phyloP scores from a whole-genome alignment of 140 eudicot species.

The Erigeron philadelphicus region DNA sequence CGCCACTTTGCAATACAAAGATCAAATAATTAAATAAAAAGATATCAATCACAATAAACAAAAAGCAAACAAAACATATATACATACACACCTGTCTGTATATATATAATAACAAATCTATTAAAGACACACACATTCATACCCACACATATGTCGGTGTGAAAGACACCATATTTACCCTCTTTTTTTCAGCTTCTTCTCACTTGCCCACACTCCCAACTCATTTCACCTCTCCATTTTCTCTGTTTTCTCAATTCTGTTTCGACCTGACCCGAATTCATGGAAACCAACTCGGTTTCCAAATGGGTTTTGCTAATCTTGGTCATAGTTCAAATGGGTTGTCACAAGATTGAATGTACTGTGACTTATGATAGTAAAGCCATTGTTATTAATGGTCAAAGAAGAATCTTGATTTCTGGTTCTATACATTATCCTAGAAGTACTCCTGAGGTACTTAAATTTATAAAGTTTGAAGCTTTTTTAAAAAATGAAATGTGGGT shows the following conservation, averaged over 20 bases:
- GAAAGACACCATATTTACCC: slow-evolving; percentile 20
- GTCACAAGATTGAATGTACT: slow-evolving; percentile 30
- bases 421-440: slow-evolving; percentile 79
- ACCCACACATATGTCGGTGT: slow-evolving; percentile 2
- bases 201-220: slow-evolving; percentile 14
- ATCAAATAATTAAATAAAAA: slow-evolving; percentile 15
- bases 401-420: slow-evolving; percentile 59
- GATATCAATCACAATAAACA: not conserved
- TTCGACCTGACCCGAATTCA: slow-evolving; percentile 25
- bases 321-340: slow-evolving; percentile 29
- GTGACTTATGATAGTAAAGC: slow-evolving; percentile 51
- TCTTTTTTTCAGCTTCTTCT: slow-evolving; percentile 26
- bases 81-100: not conserved
- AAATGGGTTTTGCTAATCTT: slow-evolving; percentile 34
- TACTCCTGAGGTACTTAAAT: slow-evolving; percentile 59
- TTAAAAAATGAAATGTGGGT: slow-evolving; percentile 3
- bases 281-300: slow-evolving; percentile 43
- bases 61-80: slow-evolving; percentile 1
- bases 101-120: not conserved
- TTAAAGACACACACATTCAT: not conserved
- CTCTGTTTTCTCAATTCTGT: slow-evolving; percentile 7
- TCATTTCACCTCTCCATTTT: not conserved
- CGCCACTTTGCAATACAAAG: slow-evolving; percentile 22
- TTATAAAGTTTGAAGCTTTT: not conserved
- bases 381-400: slow-evolving; percentile 53